phyloP scores from a whole-genome alignment of 768 basidiomycete species.

The Amanita polypyramis region DNA sequence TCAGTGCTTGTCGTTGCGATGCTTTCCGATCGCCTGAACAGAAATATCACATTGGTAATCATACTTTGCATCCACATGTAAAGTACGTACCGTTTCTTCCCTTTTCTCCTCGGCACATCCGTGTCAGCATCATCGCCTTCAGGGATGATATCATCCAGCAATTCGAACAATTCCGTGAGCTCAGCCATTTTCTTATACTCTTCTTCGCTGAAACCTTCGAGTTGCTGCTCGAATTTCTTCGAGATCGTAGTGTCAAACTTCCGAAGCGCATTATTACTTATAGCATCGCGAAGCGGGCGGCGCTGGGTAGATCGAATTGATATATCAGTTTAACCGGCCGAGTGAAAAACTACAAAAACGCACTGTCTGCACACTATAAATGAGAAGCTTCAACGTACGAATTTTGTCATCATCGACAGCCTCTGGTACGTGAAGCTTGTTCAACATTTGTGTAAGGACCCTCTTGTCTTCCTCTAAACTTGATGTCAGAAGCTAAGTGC shows the following conservation, averaged over 20 bases:
- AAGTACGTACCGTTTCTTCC: constrained; percentile 35
- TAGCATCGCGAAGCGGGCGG: constrained; percentile 40
- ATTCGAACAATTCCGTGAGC: constrained; percentile 54
- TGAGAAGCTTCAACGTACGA: constrained; percentile 47
- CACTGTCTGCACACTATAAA: constrained; percentile 50
- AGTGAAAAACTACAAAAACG: constrained; percentile 13
- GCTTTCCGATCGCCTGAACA: constrained; percentile 48
- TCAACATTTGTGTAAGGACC: constrained; percentile 51
- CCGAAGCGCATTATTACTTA: constrained; percentile 54
- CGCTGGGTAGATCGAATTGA: constrained; percentile 16
- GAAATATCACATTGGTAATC: not conserved
- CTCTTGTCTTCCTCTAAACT: constrained; percentile 56
- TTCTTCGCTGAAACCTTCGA: constrained; percentile 63
- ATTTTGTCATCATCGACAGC: constrained; percentile 61
- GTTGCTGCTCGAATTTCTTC: constrained; percentile 64
- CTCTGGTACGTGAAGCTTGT: constrained; percentile 60
- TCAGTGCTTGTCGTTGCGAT: constrained; percentile 35
- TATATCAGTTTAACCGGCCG: not conserved
- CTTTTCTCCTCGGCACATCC: constrained; percentile 29
- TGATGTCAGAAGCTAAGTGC: constrained; percentile 11
- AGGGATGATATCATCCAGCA: constrained; percentile 63
- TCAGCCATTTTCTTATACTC: constrained; percentile 57
- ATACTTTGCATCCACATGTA: not conserved
- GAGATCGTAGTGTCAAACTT: constrained; percentile 57
- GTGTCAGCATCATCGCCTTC: constrained; percentile 42